Conservation (phyloP, 202 grass and related monocot genomes). For the Eragrostis tef region DNA sequence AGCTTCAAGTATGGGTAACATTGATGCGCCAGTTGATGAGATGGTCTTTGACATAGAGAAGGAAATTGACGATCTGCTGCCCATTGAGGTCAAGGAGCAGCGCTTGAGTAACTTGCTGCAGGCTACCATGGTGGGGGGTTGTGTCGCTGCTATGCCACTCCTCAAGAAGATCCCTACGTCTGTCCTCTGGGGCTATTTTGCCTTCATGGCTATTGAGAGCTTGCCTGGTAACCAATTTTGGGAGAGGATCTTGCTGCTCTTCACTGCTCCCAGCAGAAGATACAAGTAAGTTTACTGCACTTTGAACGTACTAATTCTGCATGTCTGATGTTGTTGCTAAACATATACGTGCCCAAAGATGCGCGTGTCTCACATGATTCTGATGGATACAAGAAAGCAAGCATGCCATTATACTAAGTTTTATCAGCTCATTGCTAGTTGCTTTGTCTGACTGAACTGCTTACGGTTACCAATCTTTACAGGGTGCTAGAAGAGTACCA, state of each 20-base stretch:
- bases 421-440: background rate
- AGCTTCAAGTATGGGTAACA: constrained; percentile 87
- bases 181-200: constrained; percentile 98
- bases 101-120: constrained; percentile 91
- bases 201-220: constrained; percentile 99
- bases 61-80: constrained; percentile 93
- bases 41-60: constrained; percentile 86
- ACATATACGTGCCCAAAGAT: constrained; percentile 13
- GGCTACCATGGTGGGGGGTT: constrained; percentile 72
- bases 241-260: constrained; percentile 90
- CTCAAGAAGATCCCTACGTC: constrained; percentile 95
- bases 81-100: constrained; percentile 97
- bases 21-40: constrained; percentile 88
- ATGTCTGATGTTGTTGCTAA: constrained; percentile 7
- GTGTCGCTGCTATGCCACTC: constrained; percentile 89
- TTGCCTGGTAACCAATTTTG: constrained; percentile 98
- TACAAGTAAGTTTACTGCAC: constrained; percentile 74
- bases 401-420: background rate
- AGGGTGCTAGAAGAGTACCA: constrained; percentile 97
- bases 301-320: background rate
- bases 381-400: constrained; percentile 7
- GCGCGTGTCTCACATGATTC: background rate
- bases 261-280: constrained; percentile 95
- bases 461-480: constrained; percentile 39
- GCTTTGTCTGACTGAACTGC: background rate